phyloP scores from a whole-genome alignment of 139 green algal species.

The Coccomyxa sp. region DNA sequence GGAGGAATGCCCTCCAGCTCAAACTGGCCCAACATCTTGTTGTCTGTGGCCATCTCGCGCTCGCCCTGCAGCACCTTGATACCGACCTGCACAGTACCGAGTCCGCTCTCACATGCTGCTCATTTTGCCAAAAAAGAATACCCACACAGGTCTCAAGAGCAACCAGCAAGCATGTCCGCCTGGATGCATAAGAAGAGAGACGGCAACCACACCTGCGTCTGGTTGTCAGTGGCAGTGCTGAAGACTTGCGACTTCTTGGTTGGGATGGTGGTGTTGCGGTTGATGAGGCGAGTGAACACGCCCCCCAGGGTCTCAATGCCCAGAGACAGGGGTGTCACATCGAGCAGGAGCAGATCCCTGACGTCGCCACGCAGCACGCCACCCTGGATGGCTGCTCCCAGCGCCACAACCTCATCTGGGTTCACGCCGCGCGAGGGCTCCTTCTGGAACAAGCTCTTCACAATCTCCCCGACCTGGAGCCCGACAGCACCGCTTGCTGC shows the following conservation, averaged over 20 bases:
- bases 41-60: constrained; percentile 98
- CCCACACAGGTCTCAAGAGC: background rate
- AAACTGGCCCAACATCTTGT: constrained; percentile 99
- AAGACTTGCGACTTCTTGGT: constrained; percentile 98
- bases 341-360: constrained; percentile 97
- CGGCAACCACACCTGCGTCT: constrained; percentile 66
- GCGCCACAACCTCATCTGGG: constrained; percentile 98
- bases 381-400: constrained; percentile 89
- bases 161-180: background rate
- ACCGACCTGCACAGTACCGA: constrained; percentile 69
- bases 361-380: constrained; percentile 92
- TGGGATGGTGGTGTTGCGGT: constrained; percentile 98
- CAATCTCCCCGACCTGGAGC: constrained; percentile 82
- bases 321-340: constrained; percentile 95
- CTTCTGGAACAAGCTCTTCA: constrained; percentile 88
- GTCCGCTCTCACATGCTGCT: background rate
- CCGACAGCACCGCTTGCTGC: no score
- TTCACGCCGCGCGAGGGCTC: constrained; percentile 93
- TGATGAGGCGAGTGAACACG: constrained; percentile 98
- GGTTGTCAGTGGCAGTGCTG: constrained; percentile 93
- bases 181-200: background rate
- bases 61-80: constrained; percentile 99
- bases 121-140: background rate
- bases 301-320: constrained; percentile 99
- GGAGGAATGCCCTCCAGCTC: constrained; percentile 94